Percentiles rank a stretch among this genome's conserved stretches.
Evolutionary conservation across 257 asterid genomes (phyloP).

Genomic region (Solanum bukasovii): DNA sequence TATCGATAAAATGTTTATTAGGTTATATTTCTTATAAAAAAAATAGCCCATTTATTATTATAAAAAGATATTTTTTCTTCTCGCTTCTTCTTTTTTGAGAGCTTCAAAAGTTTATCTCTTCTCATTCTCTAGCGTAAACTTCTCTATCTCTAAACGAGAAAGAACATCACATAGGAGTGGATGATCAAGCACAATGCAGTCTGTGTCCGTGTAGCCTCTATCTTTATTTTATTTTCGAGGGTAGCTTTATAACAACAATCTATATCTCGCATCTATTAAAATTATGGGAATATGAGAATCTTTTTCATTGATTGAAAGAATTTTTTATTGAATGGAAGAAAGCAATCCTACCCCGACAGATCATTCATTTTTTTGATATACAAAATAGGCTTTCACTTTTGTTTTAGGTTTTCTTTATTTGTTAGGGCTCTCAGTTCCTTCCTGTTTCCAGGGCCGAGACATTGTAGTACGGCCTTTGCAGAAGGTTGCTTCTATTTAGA

Average conservation of each 20-base stretch:
- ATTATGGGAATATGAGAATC: not conserved
- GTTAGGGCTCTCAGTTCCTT: no score
- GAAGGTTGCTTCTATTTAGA: not conserved
- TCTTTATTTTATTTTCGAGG: not conserved
- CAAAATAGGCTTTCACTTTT: not conserved
- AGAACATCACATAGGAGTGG: not conserved
- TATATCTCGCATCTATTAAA: not conserved
- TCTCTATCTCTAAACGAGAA: not conserved
- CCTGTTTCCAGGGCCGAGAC: not conserved
- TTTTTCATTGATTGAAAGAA: not conserved
- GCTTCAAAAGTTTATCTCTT: no score
- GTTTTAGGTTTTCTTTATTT: not conserved
- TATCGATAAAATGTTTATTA: no score
- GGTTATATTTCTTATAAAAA: no score
- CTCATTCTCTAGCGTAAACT: not conserved
- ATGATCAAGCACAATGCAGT: not conserved
- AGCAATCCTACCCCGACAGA: no score
- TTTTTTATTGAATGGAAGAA: not conserved
- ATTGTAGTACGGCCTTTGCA: not conserved
- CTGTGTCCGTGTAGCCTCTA: not conserved
- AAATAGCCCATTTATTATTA: no score
- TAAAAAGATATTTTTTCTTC: no score
- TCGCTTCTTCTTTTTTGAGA: no score
- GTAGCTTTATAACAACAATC: not conserved
- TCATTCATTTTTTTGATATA: no score